Evolutionary conservation across 179 eudicot species (phyloP), one percentile per base, ranked within the genome.

Genomic region (Spergularia azorica): DNA sequence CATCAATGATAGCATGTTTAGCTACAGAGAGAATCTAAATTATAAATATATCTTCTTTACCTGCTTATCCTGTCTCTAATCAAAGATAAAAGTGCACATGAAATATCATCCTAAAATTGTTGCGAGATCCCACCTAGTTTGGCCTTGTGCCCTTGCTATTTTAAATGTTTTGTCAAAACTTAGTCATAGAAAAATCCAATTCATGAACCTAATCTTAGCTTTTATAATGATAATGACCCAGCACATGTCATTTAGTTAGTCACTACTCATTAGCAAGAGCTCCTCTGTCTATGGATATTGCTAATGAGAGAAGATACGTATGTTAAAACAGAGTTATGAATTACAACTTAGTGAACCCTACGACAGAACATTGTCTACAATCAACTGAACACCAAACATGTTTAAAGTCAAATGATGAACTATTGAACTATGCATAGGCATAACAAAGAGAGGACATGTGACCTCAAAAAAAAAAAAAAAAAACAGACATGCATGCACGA

Each of bases 41-140:
- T 69, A 74, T 32, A 63, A 61, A 72, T 61, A 69, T 68, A 54
- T 74, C 67, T 77, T 74, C 43, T 61, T 70, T 78, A 81, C 75
- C 68, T 73, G 58, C 70, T 73, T 61, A 81, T 77, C 77, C 43
- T 81, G 81, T 81, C 84, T 69, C 78, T 62, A 54, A 58, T 76
- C 69, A 63, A 77, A 71, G 76, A 77, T 61, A 77, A 77, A 67
- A 72, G 74, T 66, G 74, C 80, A 77, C 78, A 62, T 77, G 80
- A 72, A 75, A 77, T 68, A 77, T 73, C 72, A 68, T 74, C 76
- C 55, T 36, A 62, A 68, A 43, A 52, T 26, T 57, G 50, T 56
- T 77, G 75, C 77, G 55, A 69, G 58, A 81, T 82, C 81, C 78
- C 76, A 55, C 74, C 75, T 69, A 61, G 58, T 64, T 54, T 67